phyloP scores from a whole-genome alignment of 2,329 filamentous ascomycete genomes.

The Hirsutella minnesotensis region DNA sequence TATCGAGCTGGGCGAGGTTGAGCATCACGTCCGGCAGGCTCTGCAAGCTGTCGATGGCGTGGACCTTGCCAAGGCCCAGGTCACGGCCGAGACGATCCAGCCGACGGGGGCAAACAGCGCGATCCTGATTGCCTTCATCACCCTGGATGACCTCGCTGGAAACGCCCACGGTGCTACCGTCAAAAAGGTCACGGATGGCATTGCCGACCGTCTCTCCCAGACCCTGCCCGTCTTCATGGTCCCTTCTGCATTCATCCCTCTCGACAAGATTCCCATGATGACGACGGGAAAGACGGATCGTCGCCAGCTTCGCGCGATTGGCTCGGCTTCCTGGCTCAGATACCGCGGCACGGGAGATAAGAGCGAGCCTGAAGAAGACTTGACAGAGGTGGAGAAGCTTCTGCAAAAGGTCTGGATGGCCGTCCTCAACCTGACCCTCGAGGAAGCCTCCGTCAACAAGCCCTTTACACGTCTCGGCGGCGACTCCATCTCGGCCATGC shows the following conservation, averaged over 20 bases:
- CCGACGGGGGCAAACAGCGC: constrained; percentile 2
- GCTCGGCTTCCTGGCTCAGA: constrained; percentile 1
- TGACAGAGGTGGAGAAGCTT: constrained; percentile 2
- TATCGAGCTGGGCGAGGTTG: constrained; percentile 27
- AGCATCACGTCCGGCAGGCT: constrained; percentile 5
- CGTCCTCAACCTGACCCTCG: constrained; percentile 23
- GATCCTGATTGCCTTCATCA: constrained; percentile 7
- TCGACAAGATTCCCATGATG: constrained; percentile 6
- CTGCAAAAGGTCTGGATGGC: constrained; percentile 22
- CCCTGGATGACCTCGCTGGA: neutral
- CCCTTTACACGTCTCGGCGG: constrained; percentile 29
- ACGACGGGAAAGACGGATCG: constrained; percentile 8
- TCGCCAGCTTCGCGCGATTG: constrained; percentile 4
- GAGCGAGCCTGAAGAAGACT: neutral
- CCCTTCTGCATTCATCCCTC: constrained; percentile 6
- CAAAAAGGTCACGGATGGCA: neutral
- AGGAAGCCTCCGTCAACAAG: constrained; percentile 15
- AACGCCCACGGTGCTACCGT: neutral
- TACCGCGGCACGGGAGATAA: neutral
- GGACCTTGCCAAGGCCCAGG: neutral
- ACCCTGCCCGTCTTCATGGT: constrained; percentile 9
- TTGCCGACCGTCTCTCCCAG: constrained; percentile 3
- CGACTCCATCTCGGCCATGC: constrained; percentile 11
- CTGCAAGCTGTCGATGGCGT: neutral
- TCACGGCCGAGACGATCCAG: constrained; percentile 5